A percentile compares a stretch with the other conserved stretches of the same genome.
phyloP scores from a whole-genome alignment of 352 stramenopile species.

The Paralagenidium karlingii region DNA sequence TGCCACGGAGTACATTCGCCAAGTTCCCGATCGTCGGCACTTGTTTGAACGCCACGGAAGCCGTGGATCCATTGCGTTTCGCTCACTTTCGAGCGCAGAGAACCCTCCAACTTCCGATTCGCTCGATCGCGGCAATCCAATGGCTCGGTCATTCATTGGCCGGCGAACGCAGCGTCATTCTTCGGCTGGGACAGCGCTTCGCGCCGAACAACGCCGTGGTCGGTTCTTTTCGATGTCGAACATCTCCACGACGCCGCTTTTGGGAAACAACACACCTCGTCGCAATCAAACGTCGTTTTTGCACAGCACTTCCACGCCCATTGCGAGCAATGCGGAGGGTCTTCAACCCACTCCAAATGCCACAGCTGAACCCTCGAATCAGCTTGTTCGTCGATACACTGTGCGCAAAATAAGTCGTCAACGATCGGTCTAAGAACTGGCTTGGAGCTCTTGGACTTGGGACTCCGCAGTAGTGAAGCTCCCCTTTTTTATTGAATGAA shows the following conservation, averaged over 20 bases:
- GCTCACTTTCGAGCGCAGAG: slow-evolving; percentile 21
- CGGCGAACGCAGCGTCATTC: slow-evolving; percentile 3
- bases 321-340: slow-evolving; percentile 16
- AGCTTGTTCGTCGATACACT: slow-evolving; percentile 29
- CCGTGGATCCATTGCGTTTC: slow-evolving; percentile 74
- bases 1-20: slow-evolving; percentile 60
- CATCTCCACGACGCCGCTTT: not conserved
- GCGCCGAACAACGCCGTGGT: slow-evolving; percentile 27
- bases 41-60: slow-evolving; percentile 72
- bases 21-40: slow-evolving; percentile 25
- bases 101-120: not conserved
- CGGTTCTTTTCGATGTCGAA: slow-evolving; percentile 36
- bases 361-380: slow-evolving; percentile 8
- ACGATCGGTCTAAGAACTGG: not conserved
- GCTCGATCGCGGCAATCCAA: slow-evolving; percentile 6
- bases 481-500: too few species aligned
- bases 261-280: not conserved
- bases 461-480: too few species aligned
- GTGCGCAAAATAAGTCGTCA: not conserved
- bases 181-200: slow-evolving; percentile 58
- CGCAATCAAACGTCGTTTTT: not conserved
- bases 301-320: slow-evolving; percentile 8
- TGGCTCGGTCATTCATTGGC: not conserved
- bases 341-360: slow-evolving; percentile 6
- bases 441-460: too few species aligned